Conservation (phyloP, 345 rosid genomes). For the Populus deltoides region DNA sequence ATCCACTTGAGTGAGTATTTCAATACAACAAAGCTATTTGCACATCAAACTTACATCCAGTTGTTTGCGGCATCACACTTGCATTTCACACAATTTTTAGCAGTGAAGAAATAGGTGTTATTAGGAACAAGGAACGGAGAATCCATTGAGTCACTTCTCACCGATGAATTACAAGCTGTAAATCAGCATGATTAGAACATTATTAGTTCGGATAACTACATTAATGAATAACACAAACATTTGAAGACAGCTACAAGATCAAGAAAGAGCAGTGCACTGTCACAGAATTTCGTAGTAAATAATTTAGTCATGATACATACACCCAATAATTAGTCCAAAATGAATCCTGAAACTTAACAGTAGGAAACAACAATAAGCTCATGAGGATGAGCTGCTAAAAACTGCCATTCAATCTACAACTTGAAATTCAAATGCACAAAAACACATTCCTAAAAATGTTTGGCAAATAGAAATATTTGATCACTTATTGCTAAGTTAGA, state of each 20-base stretch:
- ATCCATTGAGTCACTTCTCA: slow-evolving; percentile 47
- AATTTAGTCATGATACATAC: background rate
- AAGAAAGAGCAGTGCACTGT: background rate
- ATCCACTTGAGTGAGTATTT: background rate
- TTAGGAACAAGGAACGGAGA: slow-evolving; percentile 46
- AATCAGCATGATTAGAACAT: background rate
- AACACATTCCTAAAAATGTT: background rate
- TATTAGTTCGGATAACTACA: background rate
- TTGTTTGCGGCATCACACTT: slow-evolving; percentile 51
- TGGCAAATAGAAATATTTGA: background rate
- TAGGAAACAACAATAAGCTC: background rate
- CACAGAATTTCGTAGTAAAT: background rate
- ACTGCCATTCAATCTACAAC: background rate
- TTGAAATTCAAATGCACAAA: background rate
- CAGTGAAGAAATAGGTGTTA: slow-evolving; percentile 52
- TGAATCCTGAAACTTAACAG: background rate
- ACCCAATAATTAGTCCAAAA: background rate
- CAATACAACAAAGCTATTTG: background rate
- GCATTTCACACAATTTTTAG: slow-evolving; percentile 65
- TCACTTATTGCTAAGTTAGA: background rate
- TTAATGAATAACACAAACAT: background rate
- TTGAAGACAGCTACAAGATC: background rate
- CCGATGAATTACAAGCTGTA: slow-evolving; percentile 68
- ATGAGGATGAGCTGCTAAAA: background rate
- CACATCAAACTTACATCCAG: slow-evolving; percentile 51